Percentiles rank a stretch among this genome's conserved stretches.
phyloP scores from a whole-genome alignment of 1,284 basidiomycete species.

The Fomitopsis pinicola region DNA sequence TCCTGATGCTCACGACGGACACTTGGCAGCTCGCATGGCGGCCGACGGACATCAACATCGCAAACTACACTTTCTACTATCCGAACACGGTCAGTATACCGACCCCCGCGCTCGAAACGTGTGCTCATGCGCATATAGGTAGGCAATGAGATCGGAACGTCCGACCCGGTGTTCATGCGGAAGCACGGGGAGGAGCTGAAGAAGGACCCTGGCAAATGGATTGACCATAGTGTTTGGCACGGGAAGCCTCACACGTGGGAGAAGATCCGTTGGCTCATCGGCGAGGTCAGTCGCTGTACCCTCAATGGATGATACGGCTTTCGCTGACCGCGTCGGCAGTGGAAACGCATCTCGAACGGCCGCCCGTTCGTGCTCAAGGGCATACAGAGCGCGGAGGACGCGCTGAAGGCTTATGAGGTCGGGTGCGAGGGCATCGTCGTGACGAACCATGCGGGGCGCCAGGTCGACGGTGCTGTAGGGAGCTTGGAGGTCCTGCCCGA shows the following conservation, averaged over 20 bases:
- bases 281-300: constrained; percentile 27
- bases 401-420: constrained; percentile 41
- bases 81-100: neutral
- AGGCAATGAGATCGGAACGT: constrained; percentile 46
- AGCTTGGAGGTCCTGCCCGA: constrained; percentile 51
- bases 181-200: constrained; percentile 42
- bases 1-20: constrained; percentile 54
- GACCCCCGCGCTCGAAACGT: neutral
- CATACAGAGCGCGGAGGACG: constrained; percentile 48
- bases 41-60: constrained; percentile 49
- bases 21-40: constrained; percentile 61
- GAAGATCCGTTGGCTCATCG: constrained; percentile 46
- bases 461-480: constrained; percentile 56
- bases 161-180: constrained; percentile 52
- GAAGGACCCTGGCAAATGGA: constrained; percentile 48
- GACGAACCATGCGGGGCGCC: constrained; percentile 58
- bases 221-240: constrained; percentile 52
- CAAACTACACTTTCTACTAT: constrained; percentile 40
- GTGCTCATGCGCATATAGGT: neutral
- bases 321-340: constrained; percentile 27
- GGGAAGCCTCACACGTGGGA: constrained; percentile 57
- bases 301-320: too few relatives aligned
- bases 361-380: constrained; percentile 58
- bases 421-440: constrained; percentile 59
- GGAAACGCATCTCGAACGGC: constrained; percentile 49